phyloP scores from a whole-genome alignment of 2,329 filamentous ascomycete genomes.

The Neonectria coccinea region DNA sequence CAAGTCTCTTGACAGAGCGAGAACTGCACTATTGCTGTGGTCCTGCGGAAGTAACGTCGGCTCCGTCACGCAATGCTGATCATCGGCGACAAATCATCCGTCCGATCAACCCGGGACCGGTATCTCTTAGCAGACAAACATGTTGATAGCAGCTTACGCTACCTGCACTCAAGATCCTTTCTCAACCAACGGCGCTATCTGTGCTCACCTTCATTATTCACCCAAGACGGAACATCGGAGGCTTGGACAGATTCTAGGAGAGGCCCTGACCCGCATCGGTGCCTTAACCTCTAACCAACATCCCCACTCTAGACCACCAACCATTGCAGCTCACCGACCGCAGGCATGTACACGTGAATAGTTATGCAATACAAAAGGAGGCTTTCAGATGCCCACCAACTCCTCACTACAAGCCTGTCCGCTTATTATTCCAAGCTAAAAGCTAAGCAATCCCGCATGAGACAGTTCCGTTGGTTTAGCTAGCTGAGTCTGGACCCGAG shows the following conservation, averaged over 20 bases:
- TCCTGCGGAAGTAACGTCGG: constrained; percentile 20
- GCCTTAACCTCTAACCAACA: constrained; percentile 1
- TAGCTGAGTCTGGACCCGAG: constrained; percentile 11
- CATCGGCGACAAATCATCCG: constrained; percentile 11
- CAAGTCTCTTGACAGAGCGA: constrained; percentile 16
- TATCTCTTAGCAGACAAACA: constrained; percentile 9
- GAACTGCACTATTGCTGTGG: constrained; percentile 24
- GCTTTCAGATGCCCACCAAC: constrained; percentile 3
- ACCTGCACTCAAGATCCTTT: neutral
- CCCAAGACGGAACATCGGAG: neutral
- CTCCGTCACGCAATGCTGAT: constrained; percentile 17
- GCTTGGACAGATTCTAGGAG: neutral
- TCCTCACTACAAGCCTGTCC: constrained; percentile 8
- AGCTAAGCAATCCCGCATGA: constrained; percentile 19
- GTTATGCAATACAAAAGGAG: neutral
- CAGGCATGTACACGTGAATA: neutral
- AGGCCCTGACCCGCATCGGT: constrained; percentile 1
- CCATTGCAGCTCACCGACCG: constrained; percentile 13
- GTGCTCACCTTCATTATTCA: neutral
- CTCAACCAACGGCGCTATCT: neutral
- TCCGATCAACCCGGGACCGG: constrained; percentile 4
- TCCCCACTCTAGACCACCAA: constrained; percentile 4
- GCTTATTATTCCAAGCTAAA: constrained; percentile 8
- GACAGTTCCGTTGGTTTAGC: constrained; percentile 26
- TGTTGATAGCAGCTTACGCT: constrained; percentile 11